Base-by-base conservation (phyloP, 2,329 filamentous ascomycete genomes). In the Fusarium sp. region DNA sequence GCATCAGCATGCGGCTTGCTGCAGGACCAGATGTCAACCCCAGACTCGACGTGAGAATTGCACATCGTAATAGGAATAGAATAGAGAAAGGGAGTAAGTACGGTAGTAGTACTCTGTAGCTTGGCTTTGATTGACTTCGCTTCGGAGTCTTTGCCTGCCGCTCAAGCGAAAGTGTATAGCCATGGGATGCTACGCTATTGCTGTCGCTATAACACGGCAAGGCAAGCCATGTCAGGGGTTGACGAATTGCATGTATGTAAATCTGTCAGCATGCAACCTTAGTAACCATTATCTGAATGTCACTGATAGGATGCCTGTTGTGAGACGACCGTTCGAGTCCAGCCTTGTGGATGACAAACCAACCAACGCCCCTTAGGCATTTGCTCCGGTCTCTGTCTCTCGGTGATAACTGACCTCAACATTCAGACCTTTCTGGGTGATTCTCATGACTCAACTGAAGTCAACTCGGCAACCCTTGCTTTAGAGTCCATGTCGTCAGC, bases 191-290 rank as follows among this genome's bases (percentile, higher is more conserved):
- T 60, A 62, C 59, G 54, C 56, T 66, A 58, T 52, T 57, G 36
- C 46, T 33, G 40, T 52, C 59, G 36, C 46, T 33, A 51, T 31
- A 44, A 38, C 50, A 47, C 57, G 44, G 64, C 57, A 62, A 47
- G 44, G 64, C 57, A 62, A 47, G 31, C 45, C 53, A 71, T 66
- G 49, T 62, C 62, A 74, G 68, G 72, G 67, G 58, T 37, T 38
- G 9, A 40, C 23, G 23, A 23, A 23, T 23, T 23, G 23, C 23
- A 6, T 23, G 23, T 23, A 33, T 59, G 30, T 34, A 26, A 53
- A 31, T 59, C 45, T 42, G 44, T 42, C 51, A 62, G 51, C 28
- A 69, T 53, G 46, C 18, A 34, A 69, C 42, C 31, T 62, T 62
- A 56, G 50, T 31, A 45, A 33, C 57, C 37, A 50, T 50, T 67